These are phyloP conservation scores for Solanum bukasovii DNA, from an alignment of 257 asterid species.

Conservation along the genomic window DNA sequence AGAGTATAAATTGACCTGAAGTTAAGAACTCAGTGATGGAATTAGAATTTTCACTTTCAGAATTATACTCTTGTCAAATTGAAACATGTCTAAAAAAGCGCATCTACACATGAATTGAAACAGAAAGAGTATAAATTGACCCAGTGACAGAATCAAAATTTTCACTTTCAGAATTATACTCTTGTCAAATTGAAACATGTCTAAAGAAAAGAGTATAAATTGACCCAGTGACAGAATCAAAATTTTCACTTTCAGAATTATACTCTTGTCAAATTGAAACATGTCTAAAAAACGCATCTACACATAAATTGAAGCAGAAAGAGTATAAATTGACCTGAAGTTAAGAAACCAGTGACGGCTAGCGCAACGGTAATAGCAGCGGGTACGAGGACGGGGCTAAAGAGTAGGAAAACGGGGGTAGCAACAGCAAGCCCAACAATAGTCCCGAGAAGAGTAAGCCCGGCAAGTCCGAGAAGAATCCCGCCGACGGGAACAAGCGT, in stretches of 20 bases:
- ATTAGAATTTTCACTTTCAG: no score
- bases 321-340: not conserved
- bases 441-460: slow-evolving; percentile 7
- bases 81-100: no score
- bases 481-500: slow-evolving; percentile 7
- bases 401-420: slow-evolving; percentile 7
- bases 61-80: no score
- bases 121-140: not conserved
- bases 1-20: not conserved
- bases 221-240: not conserved
- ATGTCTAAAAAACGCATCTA: no score
- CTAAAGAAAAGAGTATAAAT: not conserved
- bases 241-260: no score
- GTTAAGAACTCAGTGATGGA: slow-evolving; percentile 1
- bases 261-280: no score
- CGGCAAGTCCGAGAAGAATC: not conserved
- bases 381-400: slow-evolving; percentile 16
- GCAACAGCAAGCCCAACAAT: slow-evolving; percentile 1
- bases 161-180: no score
- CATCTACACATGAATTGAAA: not conserved
- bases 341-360: not conserved
- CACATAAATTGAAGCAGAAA: not conserved
- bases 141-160: not conserved
- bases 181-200: no score
- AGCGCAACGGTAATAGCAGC: not conserved